phyloP scores from a whole-genome alignment of 164 flowering plant species.

The Liriodendron chinense region DNA sequence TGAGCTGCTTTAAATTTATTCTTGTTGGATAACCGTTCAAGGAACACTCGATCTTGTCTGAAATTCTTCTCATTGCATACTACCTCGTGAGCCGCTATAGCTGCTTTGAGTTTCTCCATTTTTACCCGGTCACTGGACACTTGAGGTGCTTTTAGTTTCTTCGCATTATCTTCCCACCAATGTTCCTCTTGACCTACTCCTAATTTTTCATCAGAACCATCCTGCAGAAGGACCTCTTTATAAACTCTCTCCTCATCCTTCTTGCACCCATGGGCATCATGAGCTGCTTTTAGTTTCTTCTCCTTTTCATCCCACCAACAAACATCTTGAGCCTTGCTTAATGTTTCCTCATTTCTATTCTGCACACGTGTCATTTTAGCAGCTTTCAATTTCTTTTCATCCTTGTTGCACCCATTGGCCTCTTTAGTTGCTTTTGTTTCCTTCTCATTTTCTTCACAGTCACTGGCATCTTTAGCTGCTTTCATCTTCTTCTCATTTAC shows the following conservation, averaged over 20 bases:
- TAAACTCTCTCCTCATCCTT: neutral
- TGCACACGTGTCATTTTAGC: slow-evolving; percentile 3
- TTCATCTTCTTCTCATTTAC: neutral
- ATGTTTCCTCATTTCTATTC: slow-evolving; percentile 18
- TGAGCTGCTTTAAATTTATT: neutral
- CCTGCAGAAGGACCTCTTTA: slow-evolving; percentile 1
- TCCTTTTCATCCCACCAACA: neutral
- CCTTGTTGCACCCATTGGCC: slow-evolving; percentile 5
- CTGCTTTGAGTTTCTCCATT: neutral
- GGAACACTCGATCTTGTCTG: neutral
- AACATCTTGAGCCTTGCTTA: slow-evolving; percentile 9
- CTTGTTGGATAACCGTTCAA: neutral
- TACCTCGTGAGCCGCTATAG: neutral
- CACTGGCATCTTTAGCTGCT: slow-evolving; percentile 1
- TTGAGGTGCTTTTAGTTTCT: slow-evolving; percentile 6
- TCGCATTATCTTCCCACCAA: slow-evolving; percentile 7
- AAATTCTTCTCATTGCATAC: neutral
- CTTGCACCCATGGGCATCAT: neutral
- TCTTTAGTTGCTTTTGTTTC: slow-evolving; percentile 16
- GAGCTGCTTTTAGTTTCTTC: slow-evolving; percentile 2
- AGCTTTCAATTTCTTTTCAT: slow-evolving; percentile 3
- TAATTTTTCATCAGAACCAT: slow-evolving; percentile 13
- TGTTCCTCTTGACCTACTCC: neutral
- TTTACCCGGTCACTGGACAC: slow-evolving; percentile 12
- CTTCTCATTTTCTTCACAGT: slow-evolving; percentile 17